phyloP scores from a whole-genome alignment of 805 yeast genomes.

The Yarrowia keelungensis region DNA sequence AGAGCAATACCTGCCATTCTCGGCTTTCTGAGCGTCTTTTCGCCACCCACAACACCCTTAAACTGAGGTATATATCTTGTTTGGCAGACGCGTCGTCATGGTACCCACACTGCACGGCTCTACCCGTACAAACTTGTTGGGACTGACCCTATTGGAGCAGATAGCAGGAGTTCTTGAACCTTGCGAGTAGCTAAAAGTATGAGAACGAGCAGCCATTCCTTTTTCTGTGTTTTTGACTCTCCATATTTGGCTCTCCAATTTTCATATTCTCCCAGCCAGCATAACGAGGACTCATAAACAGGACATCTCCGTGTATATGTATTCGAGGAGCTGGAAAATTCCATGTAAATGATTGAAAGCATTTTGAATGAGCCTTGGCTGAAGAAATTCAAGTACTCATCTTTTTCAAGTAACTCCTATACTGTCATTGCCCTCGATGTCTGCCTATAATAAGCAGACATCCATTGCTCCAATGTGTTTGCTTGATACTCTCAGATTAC shows the following conservation, averaged over 20 bases:
- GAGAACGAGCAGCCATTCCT: too few relatives aligned
- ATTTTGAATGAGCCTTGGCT: too few relatives aligned
- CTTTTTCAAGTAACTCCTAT: too few relatives aligned
- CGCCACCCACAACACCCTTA: not conserved
- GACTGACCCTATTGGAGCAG: slow-evolving; percentile 17
- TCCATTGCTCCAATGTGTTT: not conserved
- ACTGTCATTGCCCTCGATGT: too few relatives aligned
- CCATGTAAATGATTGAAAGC: not conserved
- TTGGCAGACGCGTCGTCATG: slow-evolving; percentile 6
- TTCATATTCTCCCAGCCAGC: not conserved
- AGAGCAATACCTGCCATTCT: not conserved
- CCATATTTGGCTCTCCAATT: not conserved
- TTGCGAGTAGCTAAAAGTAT: slow-evolving; percentile 1
- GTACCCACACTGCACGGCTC: slow-evolving; percentile 22
- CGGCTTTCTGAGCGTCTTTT: not conserved
- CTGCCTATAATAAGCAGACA: too few relatives aligned
- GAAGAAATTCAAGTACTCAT: too few relatives aligned
- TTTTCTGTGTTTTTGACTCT: too few relatives aligned
- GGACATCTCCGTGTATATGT: slow-evolving; percentile 11
- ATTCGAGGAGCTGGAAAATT: not conserved
- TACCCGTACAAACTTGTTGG: not conserved
- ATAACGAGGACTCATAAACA: not conserved
- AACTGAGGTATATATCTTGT: slow-evolving; percentile 15
- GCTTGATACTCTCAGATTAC: not conserved
- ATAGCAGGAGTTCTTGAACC: slow-evolving; percentile 7